Percentiles rank a stretch among this genome's conserved stretches.
These are phyloP conservation scores for Neonothopanus nambi DNA, from an alignment of 1,284 basidiomycete species.

Conservation along the genomic window DNA sequence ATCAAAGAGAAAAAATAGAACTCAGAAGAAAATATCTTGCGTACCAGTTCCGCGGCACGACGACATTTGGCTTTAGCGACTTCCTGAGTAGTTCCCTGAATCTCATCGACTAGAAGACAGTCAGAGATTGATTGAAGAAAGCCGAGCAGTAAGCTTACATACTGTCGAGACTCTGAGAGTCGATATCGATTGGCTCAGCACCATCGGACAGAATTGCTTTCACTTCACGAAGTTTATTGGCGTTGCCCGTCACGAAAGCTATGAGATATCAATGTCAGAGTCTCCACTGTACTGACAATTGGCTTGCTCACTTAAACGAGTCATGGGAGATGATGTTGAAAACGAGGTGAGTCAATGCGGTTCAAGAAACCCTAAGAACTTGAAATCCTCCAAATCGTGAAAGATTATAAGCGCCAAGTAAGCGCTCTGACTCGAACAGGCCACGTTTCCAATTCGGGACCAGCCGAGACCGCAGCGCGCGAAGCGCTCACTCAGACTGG, in stretches of 20 bases:
- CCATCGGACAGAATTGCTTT: slow-evolving; percentile 70
- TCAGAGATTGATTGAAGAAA: slow-evolving; percentile 16
- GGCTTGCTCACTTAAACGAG: too few relatives aligned
- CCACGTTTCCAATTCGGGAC: too few relatives aligned
- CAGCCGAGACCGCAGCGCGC: too few relatives aligned
- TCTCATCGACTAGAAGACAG: slow-evolving; percentile 44
- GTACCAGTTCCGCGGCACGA: slow-evolving; percentile 79
- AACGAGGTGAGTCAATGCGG: too few relatives aligned
- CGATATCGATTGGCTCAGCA: slow-evolving; percentile 58
- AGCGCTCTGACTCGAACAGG: too few relatives aligned
- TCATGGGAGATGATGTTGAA: too few relatives aligned
- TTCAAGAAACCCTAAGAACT: too few relatives aligned
- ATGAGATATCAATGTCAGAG: background rate
- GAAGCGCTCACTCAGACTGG: too few relatives aligned
- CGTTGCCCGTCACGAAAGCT: slow-evolving; percentile 96
- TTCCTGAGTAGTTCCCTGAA: slow-evolving; percentile 92
- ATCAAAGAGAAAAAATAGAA: background rate
- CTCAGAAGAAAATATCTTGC: slow-evolving; percentile 21
- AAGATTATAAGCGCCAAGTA: too few relatives aligned
- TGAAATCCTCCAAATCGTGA: too few relatives aligned
- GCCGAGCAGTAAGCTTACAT: slow-evolving; percentile 27
- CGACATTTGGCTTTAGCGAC: slow-evolving; percentile 89
- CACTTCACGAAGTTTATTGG: slow-evolving; percentile 92
- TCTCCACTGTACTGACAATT: too few relatives aligned
- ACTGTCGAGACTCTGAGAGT: slow-evolving; percentile 72